phyloP scores from a whole-genome alignment of 2,329 filamentous ascomycete species.

The Exophiala lecanii-corni region DNA sequence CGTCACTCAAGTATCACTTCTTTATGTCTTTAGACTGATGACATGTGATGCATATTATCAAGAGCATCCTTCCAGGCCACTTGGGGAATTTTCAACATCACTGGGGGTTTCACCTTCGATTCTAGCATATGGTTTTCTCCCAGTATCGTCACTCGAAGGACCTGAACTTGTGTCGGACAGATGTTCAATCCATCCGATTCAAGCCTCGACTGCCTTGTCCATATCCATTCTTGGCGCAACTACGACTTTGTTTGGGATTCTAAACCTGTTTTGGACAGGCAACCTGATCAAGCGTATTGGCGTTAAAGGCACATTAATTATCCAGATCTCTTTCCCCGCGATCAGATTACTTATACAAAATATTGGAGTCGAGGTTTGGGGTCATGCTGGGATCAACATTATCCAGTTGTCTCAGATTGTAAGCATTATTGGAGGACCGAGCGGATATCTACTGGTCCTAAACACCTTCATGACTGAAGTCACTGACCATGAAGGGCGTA shows the following conservation, averaged over 20 bases:
- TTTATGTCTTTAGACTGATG: slow-evolving; percentile 68
- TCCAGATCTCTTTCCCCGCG: slow-evolving; percentile 62
- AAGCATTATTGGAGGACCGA: slow-evolving; percentile 63
- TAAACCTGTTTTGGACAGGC: slow-evolving; percentile 64
- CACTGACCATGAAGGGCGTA: slow-evolving; percentile 56
- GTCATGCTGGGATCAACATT: slow-evolving; percentile 60
- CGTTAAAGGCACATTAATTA: slow-evolving; percentile 57
- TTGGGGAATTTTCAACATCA: not conserved
- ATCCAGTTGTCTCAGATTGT: slow-evolving; percentile 65
- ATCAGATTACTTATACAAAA: slow-evolving; percentile 61
- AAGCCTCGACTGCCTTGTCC: slow-evolving; percentile 59
- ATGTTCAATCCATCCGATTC: slow-evolving; percentile 59
- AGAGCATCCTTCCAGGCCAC: slow-evolving; percentile 47
- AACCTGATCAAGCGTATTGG: slow-evolving; percentile 64
- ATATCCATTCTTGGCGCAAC: slow-evolving; percentile 62
- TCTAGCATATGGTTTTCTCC: slow-evolving; percentile 5
- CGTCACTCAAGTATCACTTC: slow-evolving; percentile 47
- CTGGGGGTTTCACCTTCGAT: not conserved
- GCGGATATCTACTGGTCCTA: slow-evolving; percentile 63
- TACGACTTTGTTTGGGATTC: slow-evolving; percentile 63
- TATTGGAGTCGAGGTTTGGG: slow-evolving; percentile 59
- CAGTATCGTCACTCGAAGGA: slow-evolving; percentile 18
- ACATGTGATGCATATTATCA: slow-evolving; percentile 66
- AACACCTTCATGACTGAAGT: slow-evolving; percentile 66
- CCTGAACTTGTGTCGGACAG: slow-evolving; percentile 45